These are phyloP conservation scores for Globisporangium cederbergense DNA, from an alignment of 352 stramenopile species.

Conservation along the genomic window DNA sequence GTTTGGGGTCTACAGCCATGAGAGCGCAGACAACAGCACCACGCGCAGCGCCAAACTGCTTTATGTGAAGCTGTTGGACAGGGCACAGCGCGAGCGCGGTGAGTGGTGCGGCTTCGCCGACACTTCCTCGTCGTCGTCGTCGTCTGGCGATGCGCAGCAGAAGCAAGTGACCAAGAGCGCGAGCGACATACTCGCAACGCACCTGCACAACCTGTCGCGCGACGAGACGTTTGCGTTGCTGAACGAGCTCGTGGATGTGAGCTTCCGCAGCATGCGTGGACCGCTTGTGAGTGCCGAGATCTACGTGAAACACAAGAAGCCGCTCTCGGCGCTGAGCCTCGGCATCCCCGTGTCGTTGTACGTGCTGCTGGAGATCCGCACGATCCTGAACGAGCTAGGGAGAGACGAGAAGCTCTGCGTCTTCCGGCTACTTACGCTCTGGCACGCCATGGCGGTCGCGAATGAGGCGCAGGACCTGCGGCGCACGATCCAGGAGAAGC, in stretches of 20 bases:
- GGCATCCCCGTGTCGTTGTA: slow-evolving; percentile 35
- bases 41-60: slow-evolving; percentile 60
- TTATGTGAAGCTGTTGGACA: slow-evolving; percentile 65
- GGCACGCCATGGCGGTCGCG: slow-evolving; percentile 44
- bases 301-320: slow-evolving; percentile 44
- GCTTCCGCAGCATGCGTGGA: slow-evolving; percentile 62
- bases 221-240: slow-evolving; percentile 41
- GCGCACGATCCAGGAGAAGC: slow-evolving; percentile 48
- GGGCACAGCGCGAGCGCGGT: slow-evolving; percentile 57
- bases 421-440: slow-evolving; percentile 51
- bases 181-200: slow-evolving; percentile 15
- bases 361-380: slow-evolving; percentile 41
- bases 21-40: slow-evolving; percentile 24
- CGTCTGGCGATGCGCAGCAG: not conserved
- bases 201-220: slow-evolving; percentile 13
- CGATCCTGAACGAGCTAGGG: slow-evolving; percentile 42
- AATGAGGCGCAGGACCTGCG: slow-evolving; percentile 30
- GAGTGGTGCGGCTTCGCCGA: slow-evolving; percentile 63
- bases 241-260: slow-evolving; percentile 61
- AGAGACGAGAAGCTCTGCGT: slow-evolving; percentile 49
- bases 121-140: not conserved
- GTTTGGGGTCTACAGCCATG: slow-evolving; percentile 29
- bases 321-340: slow-evolving; percentile 31
- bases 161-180: slow-evolving; percentile 18
- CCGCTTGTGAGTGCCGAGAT: slow-evolving; percentile 39